Conservation (phyloP, 2,329 filamentous ascomycete genomes). For the Immersiporthe knoxdaviesiana region DNA sequence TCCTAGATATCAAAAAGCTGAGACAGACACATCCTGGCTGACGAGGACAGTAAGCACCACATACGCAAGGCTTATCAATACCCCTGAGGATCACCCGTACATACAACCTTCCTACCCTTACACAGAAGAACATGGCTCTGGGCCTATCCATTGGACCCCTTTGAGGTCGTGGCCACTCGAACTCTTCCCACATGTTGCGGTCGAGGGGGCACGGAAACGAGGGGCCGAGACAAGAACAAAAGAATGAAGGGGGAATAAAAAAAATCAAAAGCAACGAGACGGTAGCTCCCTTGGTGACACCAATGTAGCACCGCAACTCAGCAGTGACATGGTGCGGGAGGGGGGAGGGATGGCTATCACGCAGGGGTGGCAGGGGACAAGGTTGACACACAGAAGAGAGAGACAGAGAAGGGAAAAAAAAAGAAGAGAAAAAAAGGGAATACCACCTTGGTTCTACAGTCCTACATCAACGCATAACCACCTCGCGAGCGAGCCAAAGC, state of each 20-base stretch:
- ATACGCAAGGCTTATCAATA: constrained; percentile 7
- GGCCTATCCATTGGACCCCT: constrained; percentile 17
- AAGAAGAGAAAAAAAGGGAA: background rate
- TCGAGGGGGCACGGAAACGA: background rate
- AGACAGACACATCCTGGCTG: constrained; percentile 1
- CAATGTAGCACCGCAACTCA: background rate
- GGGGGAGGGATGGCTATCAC: too few species aligned
- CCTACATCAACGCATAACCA: background rate
- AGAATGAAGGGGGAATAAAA: background rate
- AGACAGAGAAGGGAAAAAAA: background rate
- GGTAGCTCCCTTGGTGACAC: constrained; percentile 22
- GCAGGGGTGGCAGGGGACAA: background rate
- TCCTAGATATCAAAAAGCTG: background rate
- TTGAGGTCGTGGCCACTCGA: constrained; percentile 19
- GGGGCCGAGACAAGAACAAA: constrained; percentile 6
- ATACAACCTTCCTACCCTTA: background rate
- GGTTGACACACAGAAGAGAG: background rate
- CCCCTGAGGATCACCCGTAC: background rate
- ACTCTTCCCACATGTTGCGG: background rate
- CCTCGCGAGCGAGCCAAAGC: background rate
- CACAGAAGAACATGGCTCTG: constrained; percentile 2
- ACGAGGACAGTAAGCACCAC: constrained; percentile 4
- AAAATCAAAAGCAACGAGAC: background rate
- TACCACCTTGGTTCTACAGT: background rate
- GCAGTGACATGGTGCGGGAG: background rate